These are phyloP conservation scores for Trichoderma citrinoviride DNA, from an alignment of 2,329 filamentous ascomycete genomes.

Conservation along the genomic window DNA sequence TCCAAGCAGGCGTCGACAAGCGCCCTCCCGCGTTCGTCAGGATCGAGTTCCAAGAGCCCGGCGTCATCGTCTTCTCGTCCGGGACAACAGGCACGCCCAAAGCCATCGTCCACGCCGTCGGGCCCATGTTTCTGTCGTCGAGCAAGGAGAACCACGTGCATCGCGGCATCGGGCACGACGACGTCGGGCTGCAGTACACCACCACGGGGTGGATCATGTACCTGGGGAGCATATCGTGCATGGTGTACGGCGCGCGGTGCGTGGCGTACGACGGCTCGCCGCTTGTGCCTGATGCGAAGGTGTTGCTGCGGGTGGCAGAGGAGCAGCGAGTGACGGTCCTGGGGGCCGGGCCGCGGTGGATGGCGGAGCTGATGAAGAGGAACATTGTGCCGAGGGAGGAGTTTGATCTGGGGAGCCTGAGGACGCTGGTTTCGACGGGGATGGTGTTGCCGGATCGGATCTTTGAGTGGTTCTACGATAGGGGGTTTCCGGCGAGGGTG, in stretches of 20 bases:
- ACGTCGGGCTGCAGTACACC: slow-evolving; percentile 53
- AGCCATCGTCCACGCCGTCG: slow-evolving; percentile 77
- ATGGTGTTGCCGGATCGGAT: slow-evolving; percentile 77
- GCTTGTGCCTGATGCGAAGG: slow-evolving; percentile 65
- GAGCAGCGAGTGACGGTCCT: slow-evolving; percentile 68
- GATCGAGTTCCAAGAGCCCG: slow-evolving; percentile 69
- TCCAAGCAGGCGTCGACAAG: slow-evolving; percentile 34
- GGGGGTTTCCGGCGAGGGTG: slow-evolving; percentile 63
- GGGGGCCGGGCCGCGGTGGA: slow-evolving; percentile 73
- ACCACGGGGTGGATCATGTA: slow-evolving; percentile 92
- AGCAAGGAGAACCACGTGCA: slow-evolving; percentile 59
- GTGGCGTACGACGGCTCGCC: slow-evolving; percentile 83
- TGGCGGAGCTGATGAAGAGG: slow-evolving; percentile 68
- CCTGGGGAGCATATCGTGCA: slow-evolving; percentile 55
- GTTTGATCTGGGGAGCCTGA: slow-evolving; percentile 60
- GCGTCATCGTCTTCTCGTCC: slow-evolving; percentile 74
- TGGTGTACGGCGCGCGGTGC: slow-evolving; percentile 59
- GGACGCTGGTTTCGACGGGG: slow-evolving; percentile 67
- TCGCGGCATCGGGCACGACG: slow-evolving; percentile 34
- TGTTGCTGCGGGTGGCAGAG: slow-evolving; percentile 61
- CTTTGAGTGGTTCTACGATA: slow-evolving; percentile 76
- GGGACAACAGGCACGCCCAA: slow-evolving; percentile 83
- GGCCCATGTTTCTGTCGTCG: slow-evolving; percentile 56
- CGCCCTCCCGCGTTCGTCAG: slow-evolving; percentile 53
- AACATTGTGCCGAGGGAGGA: slow-evolving; percentile 60